These are phyloP conservation scores for Sugiyamaella xylanicola DNA, from an alignment of 1,139 yeast species.

Conservation along the genomic window DNA sequence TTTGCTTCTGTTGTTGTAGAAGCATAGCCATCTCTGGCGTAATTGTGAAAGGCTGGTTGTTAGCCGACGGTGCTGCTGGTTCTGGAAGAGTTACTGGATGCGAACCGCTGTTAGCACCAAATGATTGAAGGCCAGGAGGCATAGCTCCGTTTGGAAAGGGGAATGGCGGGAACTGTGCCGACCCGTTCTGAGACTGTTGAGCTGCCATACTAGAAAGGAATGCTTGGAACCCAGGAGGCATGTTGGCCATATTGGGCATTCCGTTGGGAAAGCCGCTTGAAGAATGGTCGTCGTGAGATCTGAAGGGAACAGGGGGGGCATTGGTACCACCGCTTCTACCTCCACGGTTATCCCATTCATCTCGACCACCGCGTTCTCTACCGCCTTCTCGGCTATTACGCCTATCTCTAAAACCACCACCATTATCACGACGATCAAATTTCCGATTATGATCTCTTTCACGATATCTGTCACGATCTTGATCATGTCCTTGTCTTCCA, in stretches of 20 bases:
- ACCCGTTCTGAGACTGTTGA: constrained; percentile 20
- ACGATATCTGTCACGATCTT: constrained; percentile 6
- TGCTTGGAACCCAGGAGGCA: constrained; percentile 24
- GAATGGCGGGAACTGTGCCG: constrained; percentile 16
- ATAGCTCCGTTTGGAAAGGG: constrained; percentile 13
- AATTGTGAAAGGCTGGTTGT: constrained; percentile 4
- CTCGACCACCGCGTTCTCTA: constrained; percentile 14
- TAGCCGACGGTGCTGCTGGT: background rate
- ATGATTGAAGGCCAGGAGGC: constrained; percentile 7
- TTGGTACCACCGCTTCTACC: constrained; percentile 10
- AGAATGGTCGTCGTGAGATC: background rate
- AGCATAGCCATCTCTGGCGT: constrained; percentile 29
- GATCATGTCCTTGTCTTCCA: constrained; percentile 5
- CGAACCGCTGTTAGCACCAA: background rate
- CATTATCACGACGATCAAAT: background rate
- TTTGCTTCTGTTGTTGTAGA: constrained; percentile 30
- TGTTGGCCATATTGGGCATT: constrained; percentile 15
- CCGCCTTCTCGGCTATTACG: constrained; percentile 19
- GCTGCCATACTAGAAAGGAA: constrained; percentile 28
- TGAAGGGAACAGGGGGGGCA: constrained; percentile 6
- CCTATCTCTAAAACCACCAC: constrained; percentile 6
- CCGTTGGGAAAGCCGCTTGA: background rate
- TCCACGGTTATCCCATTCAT: constrained; percentile 15
- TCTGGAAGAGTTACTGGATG: background rate
- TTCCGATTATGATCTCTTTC: constrained; percentile 7